Evolutionary conservation across 2,329 filamentous ascomycete species (phyloP).

Genomic region (Pseudogymnoascus sp.): DNA sequence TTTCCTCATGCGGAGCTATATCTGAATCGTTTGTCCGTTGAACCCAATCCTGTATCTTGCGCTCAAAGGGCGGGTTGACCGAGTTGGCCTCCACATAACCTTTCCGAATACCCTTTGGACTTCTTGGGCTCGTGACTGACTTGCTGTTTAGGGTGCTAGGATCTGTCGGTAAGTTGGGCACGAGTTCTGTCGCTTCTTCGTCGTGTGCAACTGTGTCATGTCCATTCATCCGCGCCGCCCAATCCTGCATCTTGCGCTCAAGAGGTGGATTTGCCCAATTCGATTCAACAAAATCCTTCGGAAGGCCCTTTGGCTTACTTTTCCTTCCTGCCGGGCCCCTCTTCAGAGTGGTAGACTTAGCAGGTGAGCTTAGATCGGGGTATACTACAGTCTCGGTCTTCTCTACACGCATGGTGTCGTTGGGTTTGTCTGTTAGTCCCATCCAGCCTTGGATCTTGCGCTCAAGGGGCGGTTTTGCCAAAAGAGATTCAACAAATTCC

Average conservation of each 20-base stretch:
- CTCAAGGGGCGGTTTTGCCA: conserved; percentile 46
- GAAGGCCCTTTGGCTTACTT: conserved; percentile 33
- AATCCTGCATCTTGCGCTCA: conserved; percentile 54
- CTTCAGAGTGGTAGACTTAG: not conserved
- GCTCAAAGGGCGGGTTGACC: conserved; percentile 48
- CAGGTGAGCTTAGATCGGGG: not conserved
- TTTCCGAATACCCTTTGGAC: conserved; percentile 27
- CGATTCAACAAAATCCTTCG: conserved; percentile 50
- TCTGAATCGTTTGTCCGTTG: conserved; percentile 13
- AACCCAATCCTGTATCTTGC: conserved; percentile 58
- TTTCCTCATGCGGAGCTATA: not conserved
- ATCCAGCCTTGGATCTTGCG: conserved; percentile 59
- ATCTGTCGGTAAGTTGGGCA: not conserved
- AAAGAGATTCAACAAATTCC: conserved; percentile 33
- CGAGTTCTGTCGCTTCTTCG: not conserved
- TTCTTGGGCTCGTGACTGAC: not conserved
- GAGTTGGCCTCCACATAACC: conserved; percentile 49
- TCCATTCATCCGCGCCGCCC: conserved; percentile 36
- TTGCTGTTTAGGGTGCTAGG: conserved; percentile 1
- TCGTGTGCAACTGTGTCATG: not conserved
- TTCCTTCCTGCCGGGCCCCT: not conserved
- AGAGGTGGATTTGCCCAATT: conserved; percentile 49
- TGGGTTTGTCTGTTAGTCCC: conserved; percentile 18
- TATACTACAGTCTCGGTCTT: not conserved
- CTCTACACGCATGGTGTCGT: not conserved